These are phyloP conservation scores for Xylariaceae sp. DNA, from an alignment of 2,329 filamentous ascomycete species.

Conservation along the genomic window DNA sequence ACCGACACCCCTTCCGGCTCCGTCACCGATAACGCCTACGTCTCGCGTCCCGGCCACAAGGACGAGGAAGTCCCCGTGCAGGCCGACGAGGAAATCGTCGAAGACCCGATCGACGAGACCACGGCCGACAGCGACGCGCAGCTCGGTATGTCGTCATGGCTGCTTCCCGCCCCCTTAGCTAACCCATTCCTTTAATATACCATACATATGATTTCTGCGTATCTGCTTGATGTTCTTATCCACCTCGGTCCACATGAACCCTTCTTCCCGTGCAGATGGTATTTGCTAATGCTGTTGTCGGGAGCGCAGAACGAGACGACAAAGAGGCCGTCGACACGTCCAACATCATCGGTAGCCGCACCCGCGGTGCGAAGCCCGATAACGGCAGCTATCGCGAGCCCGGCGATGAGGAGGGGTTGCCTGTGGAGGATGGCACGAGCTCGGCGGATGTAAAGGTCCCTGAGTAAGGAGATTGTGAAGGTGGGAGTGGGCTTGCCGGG, in stretches of 20 bases:
- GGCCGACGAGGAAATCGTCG: constrained; percentile 37
- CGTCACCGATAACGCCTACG: constrained; percentile 37
- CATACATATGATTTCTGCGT: neutral
- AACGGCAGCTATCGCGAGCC: constrained; percentile 38
- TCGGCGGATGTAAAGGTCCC: constrained; percentile 1
- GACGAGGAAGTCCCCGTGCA: constrained; percentile 38
- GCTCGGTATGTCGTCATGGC: constrained; percentile 35
- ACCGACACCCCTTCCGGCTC: constrained; percentile 29
- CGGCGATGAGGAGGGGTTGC: constrained; percentile 39
- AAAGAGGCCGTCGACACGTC: constrained; percentile 41
- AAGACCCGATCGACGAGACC: constrained; percentile 37
- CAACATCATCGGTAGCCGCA: constrained; percentile 42
- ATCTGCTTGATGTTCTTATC: neutral
- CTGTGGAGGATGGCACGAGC: constrained; percentile 25
- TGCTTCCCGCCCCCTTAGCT: neutral
- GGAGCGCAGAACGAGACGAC: constrained; percentile 38
- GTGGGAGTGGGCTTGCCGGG: neutral
- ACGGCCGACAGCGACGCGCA: constrained; percentile 40
- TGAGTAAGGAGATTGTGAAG: too few species aligned
- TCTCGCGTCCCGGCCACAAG: constrained; percentile 39
- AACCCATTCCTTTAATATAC: neutral
- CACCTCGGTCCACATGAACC: too few species aligned
- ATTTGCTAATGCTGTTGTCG: neutral
- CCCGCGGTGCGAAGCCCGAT: constrained; percentile 35
- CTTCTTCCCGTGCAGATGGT: too few species aligned